Base-by-base conservation (phyloP, 345 rosid genomes). In the Adansonia digitata region DNA sequence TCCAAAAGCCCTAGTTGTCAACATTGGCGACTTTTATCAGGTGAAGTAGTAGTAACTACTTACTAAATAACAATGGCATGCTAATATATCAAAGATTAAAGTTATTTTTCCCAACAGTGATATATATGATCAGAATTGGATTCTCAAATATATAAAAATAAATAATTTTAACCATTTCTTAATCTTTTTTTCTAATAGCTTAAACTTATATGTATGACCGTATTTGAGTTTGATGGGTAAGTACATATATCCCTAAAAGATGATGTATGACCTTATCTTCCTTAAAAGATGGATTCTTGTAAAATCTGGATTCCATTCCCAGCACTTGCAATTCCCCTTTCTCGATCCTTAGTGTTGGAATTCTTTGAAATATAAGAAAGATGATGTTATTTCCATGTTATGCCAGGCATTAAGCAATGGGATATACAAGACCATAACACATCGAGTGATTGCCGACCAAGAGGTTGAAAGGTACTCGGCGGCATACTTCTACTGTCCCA, bases 11-110 rank as follows among this genome's bases (percentile, higher is more conserved):
- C 79, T 94, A 26, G 75, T 85, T 3, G 80, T 94, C 72, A 90
- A 90, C 81, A 73, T 88, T 5, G 98, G 98, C 1, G 98, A 94
- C 79, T 74, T 94, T 60, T 90, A 87, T 81, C 92, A 93, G 93
- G 97, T 88, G 83, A 49, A 31, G 5, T 53, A 34, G 9, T 20
- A 53, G 3, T 53, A 53, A 20, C n/a, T n/a, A n/a, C 22, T 18
- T n/a, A n/a, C n/a, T n/a, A n/a, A 18, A 49, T 51, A 26, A 53
- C 20, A 49, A 49, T 49, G 51, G 15, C 18, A 49, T 17, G 1
- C 8, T 40, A 42, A 17, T 18, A 49, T 49, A 49, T 49, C 53
- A 49, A 49, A 49, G 20, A 45, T 45, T 49, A 49, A 48, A 49
- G 22, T 3, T 31, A 31, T 31, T 31, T 31, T 31, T 31, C 2